Percentiles rank a stretch among this genome's conserved stretches.
Conservation (phyloP, 2,329 filamentous ascomycete genomes). For the Aspergillus vadensis region DNA sequence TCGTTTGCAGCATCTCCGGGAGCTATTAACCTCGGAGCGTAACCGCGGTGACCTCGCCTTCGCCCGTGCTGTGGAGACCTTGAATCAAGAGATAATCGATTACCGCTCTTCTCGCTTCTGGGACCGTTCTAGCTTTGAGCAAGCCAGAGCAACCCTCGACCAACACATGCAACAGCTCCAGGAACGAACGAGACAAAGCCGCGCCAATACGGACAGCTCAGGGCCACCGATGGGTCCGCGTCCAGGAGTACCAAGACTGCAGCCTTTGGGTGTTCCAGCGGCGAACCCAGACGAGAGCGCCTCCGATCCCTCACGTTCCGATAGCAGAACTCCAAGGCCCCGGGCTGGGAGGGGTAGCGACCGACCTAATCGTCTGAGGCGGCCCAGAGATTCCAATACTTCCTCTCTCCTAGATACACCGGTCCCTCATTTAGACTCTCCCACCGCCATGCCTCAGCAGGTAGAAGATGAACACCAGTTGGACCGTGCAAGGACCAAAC, state of each 20-base stretch:
- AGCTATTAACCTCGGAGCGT: conserved; percentile 41
- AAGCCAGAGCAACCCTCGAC: conserved; percentile 29
- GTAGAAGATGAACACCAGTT: conserved; percentile 27
- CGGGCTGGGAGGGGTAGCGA: conserved; percentile 25
- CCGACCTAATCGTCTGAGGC: conserved; percentile 17
- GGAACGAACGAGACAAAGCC: conserved; percentile 18
- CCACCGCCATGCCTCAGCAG: conserved; percentile 31
- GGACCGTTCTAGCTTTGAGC: conserved; percentile 29
- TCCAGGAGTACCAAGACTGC: conserved; percentile 17
- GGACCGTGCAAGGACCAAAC: conserved; percentile 60
- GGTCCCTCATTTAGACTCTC: conserved; percentile 28
- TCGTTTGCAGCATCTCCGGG: conserved; percentile 41
- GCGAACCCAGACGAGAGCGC: conserved; percentile 24
- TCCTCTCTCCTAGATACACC: conserved; percentile 30
- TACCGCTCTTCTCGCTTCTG: conserved; percentile 29
- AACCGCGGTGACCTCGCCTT: conserved; percentile 31
- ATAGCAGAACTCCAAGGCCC: conserved; percentile 23
- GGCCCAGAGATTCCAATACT: conserved; percentile 21
- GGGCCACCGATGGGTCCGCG: conserved; percentile 17
- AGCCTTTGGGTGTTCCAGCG: conserved; percentile 14
- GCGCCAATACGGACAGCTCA: conserved; percentile 16
- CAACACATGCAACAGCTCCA: conserved; percentile 28
- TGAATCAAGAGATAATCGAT: conserved; percentile 44
- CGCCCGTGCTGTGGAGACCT: conserved; percentile 39
- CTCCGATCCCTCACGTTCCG: conserved; percentile 16